Base-by-base conservation (phyloP, 1,284 basidiomycete genomes). In the Leccinum cinnamomeum region DNA sequence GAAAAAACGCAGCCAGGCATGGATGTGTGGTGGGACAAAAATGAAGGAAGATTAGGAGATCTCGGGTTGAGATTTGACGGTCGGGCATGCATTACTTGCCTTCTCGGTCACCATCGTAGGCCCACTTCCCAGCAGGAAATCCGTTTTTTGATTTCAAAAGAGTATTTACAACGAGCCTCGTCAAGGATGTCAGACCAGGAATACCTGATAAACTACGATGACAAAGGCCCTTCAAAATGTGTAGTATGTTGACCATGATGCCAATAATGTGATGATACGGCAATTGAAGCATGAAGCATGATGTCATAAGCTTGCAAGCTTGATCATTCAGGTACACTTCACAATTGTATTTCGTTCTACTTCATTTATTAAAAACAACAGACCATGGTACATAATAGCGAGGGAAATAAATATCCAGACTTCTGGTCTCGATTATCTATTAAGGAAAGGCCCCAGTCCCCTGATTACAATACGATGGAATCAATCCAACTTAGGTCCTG, bases 401-500 rank as follows among this genome's bases (percentile, higher is more conserved):
- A 50, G 41, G 16, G 37, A 37, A 51, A 54, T 39, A 48, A 54
- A 62, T 20, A 35, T 25, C 23, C 28, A 8, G 41, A 53, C 37
- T 16, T 35, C 48, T 11, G 16, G 12, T 54, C 63, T 64, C 20
- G 37, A 61, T 14, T 20, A 41, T 56, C 39, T 6, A 59, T 58
- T 53, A 44, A 41, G 3, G 33, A 41, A 16, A 25, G 25, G 33
- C 11, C 33, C 20, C n/a, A 33, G 8, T 8, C 53, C 35, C 25
- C 28, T 11, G 10, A 23, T 28, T 39, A 8, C 59, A 53, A 39
- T 51, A 46, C 7, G n/a, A 57, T 12, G 7, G n/a, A 56, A 54
- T 53, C 65, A 73, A 55, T 75, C 72, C 60, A 71, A 54, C 56
- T 25, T 76, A 37, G 94, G 95, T 53, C 94, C 94, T 53, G 94